phyloP scores from a whole-genome alignment of 495 filamentous ascomycete genomes.

The Penicillium maclennaniae region DNA sequence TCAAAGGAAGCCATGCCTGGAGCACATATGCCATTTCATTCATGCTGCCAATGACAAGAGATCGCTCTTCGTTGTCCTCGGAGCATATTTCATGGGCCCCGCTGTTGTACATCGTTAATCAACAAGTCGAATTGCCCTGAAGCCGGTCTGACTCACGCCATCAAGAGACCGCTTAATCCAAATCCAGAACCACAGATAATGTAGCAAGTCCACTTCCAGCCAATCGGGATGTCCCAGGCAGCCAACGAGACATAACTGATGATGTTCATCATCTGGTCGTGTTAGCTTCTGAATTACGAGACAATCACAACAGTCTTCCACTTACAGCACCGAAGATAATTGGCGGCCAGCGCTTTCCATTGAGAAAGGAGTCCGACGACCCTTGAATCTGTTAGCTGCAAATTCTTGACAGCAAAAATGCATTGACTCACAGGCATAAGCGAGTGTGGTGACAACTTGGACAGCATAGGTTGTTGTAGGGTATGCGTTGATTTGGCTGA shows the following conservation, averaged over 20 bases:
- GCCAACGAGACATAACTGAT: conserved; percentile 36
- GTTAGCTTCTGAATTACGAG: background rate
- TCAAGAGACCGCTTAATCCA: conserved; percentile 40
- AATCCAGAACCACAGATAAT: conserved; percentile 35
- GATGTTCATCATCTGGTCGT: conserved; percentile 31
- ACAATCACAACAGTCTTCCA: background rate
- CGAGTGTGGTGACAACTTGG: conserved; percentile 44
- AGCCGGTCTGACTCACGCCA: conserved; percentile 29
- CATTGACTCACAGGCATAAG: conserved; percentile 38
- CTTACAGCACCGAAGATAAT: conserved; percentile 46
- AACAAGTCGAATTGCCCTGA: background rate
- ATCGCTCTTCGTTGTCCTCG: conserved; percentile 49
- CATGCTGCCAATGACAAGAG: conserved; percentile 48
- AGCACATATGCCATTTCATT: conserved; percentile 48
- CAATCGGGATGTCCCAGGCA: conserved; percentile 44
- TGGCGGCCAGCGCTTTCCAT: conserved; percentile 54
- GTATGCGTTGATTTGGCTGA: conserved; percentile 43
- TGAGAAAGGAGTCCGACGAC: conserved; percentile 49
- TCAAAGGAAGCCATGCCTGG: conserved; percentile 47
- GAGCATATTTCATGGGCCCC: conserved; percentile 52
- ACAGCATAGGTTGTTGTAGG: conserved; percentile 46
- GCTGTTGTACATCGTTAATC: conserved; percentile 14
- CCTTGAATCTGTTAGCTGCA: conserved; percentile 20
- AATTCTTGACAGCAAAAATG: background rate
- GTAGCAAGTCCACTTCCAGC: conserved; percentile 44